Conservation (phyloP, 108 stramenopile genomes). For the Nitzschia sp. region DNA sequence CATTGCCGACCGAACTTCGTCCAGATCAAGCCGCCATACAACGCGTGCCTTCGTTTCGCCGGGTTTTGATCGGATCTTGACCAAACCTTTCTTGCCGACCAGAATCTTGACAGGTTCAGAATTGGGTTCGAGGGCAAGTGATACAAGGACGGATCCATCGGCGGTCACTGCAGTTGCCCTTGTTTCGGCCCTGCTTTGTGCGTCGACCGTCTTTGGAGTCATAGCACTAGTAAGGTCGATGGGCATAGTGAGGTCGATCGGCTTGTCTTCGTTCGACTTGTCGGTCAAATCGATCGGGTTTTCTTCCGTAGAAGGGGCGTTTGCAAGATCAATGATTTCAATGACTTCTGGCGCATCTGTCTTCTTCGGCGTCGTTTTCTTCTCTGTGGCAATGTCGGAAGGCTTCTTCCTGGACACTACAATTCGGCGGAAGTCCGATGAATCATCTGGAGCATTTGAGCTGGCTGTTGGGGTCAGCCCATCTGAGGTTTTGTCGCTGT, state of each 20-base stretch:
- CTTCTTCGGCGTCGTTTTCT: not conserved
- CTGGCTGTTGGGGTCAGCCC: not conserved
- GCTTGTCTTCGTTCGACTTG: constrained; percentile 9
- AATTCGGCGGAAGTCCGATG: constrained; percentile 13
- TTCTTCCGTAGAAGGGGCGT: constrained; percentile 15
- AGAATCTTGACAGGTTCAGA: constrained; percentile 22
- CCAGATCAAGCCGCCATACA: constrained; percentile 57
- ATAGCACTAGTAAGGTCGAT: not conserved
- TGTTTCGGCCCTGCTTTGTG: not conserved
- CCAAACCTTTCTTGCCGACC: constrained; percentile 38
- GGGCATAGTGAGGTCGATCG: constrained; percentile 8
- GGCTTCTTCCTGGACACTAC: constrained; percentile 22
- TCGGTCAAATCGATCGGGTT: constrained; percentile 31
- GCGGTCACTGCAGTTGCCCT: not conserved
- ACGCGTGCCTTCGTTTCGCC: constrained; percentile 44
- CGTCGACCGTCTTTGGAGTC: not conserved
- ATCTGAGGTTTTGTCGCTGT: not conserved
- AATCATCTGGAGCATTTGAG: constrained; percentile 14
- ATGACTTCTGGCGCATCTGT: constrained; percentile 13
- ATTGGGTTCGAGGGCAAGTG: constrained; percentile 14
- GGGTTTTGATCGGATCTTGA: constrained; percentile 25
- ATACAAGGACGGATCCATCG: constrained; percentile 17
- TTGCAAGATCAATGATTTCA: constrained; percentile 18
- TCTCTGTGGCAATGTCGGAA: not conserved
- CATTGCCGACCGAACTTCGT: constrained; percentile 65